phyloP scores from a whole-genome alignment of 352 stramenopile species.

The Peronospora destructor region DNA sequence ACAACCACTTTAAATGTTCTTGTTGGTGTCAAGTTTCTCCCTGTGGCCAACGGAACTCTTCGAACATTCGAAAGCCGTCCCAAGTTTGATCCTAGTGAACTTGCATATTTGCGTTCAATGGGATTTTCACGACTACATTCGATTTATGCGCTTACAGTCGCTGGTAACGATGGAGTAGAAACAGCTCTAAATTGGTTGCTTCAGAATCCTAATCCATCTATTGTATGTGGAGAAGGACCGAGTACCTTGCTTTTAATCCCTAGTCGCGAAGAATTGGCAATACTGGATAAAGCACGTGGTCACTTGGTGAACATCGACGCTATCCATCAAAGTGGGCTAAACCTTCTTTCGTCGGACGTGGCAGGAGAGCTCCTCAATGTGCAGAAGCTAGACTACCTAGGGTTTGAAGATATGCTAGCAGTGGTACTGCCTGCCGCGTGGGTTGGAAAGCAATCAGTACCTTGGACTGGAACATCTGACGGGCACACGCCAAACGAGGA shows the following conservation, averaged over 20 bases:
- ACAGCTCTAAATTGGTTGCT: slow-evolving; percentile 60
- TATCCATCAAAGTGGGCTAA: slow-evolving; percentile 22
- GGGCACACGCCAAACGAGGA: slow-evolving; percentile 24
- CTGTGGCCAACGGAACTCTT: slow-evolving; percentile 47
- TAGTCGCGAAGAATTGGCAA: slow-evolving; percentile 34
- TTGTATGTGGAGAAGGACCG: slow-evolving; percentile 14
- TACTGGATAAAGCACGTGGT: slow-evolving; percentile 31
- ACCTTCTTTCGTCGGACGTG: slow-evolving; percentile 30
- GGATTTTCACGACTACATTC: slow-evolving; percentile 51
- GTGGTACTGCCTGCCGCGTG: slow-evolving; percentile 42
- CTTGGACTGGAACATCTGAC: slow-evolving; percentile 17
- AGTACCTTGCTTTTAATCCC: slow-evolving; percentile 39
- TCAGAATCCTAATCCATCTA: slow-evolving; percentile 41
- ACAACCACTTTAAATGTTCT: slow-evolving; percentile 22
- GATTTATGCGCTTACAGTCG: slow-evolving; percentile 29
- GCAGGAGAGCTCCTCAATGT: slow-evolving; percentile 40
- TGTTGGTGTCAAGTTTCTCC: slow-evolving; percentile 48
- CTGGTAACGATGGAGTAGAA: slow-evolving; percentile 38
- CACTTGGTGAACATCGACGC: slow-evolving; percentile 40
- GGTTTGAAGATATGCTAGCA: slow-evolving; percentile 49
- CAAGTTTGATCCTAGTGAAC: slow-evolving; percentile 22
- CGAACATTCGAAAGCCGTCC: slow-evolving; percentile 27
- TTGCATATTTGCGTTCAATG: slow-evolving; percentile 59
- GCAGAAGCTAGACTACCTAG: slow-evolving; percentile 38
- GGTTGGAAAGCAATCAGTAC: slow-evolving; percentile 29